Evolutionary conservation across 495 filamentous ascomycete species (phyloP), one percentile per base, ranked within the genome.

Genomic region (Cercophora scortea): DNA sequence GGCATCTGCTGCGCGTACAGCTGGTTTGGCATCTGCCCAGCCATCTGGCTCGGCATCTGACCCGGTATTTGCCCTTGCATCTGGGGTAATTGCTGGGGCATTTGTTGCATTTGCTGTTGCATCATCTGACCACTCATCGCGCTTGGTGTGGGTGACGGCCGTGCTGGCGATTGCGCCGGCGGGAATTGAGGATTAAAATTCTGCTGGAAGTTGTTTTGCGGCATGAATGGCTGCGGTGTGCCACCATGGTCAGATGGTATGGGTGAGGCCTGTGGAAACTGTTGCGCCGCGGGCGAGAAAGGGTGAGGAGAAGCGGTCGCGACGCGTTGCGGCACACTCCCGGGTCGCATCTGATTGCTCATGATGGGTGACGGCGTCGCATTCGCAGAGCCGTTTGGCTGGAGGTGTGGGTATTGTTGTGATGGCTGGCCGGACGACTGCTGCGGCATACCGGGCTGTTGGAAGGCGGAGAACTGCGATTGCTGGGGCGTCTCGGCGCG

Each of bases 401-500:
- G 88, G 18, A 94, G 82, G 61, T 93, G 89, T 51, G 89, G 82
- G 66, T 90, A 93, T 39, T 81, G 85, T 39, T 81, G 85, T 50
- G 79, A 82, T 19, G 83, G 80, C 61, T 78, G 80, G 41, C 70
- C 66, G 60, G 56, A 77, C 5, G 51, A 73, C 71, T 84, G 81
- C 64, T 58, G 80, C 58, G 61, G 76, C 79, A 75, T 78, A 59
- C 65, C 73, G 57, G 72, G 78, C 46, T 73, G 72, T 58, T 64
- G 82, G 82, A 60, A 86, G 75, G 64, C 70, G 43, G 55, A 79
- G 75, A 74, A 84, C 76, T 47, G 77, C 69, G 58, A 80, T 58
- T 94, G 87, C 59, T 88, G 86, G 33, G 92, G 92, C 32, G 92
- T 97, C 59, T 95, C 91, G 57, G 92, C 91, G 67, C 91, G 89